Evolutionary conservation across 768 basidiomycete genomes (phyloP).

Genomic region (Lactarius hengduanensis): DNA sequence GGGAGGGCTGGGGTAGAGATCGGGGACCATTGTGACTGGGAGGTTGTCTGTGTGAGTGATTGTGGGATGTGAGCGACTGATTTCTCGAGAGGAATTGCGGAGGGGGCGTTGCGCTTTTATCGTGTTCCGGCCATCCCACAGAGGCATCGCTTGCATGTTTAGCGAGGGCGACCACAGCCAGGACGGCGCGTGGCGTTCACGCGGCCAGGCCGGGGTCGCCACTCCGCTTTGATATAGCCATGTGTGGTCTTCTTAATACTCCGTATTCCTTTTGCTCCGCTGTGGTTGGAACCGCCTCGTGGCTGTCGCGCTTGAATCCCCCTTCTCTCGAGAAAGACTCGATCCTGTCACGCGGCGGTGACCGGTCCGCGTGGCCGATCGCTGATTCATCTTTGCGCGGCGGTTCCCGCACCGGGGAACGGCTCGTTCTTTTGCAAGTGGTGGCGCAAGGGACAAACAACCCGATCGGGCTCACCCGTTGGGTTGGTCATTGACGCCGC

Average conservation of each 20-base stretch:
- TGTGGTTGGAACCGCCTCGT: background rate
- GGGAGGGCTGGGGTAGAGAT: background rate
- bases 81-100: constrained; percentile 1
- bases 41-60: background rate
- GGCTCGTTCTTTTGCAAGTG: no score
- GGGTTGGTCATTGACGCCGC: no score
- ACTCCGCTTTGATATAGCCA: background rate
- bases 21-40: background rate
- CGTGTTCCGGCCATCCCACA: background rate
- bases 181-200: background rate
- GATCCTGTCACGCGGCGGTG: no score
- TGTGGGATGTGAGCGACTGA: background rate
- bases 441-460: no score
- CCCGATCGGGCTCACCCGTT: no score
- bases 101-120: background rate
- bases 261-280: background rate
- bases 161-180: background rate
- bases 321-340: no score
- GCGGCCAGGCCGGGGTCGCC: background rate
- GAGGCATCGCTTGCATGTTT: background rate
- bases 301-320: background rate
- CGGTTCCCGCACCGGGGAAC: no score
- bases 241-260: background rate
- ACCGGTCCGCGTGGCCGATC: no score
- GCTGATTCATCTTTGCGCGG: no score